Conservation (phyloP, 495 filamentous ascomycete genomes). For the Aspergillus diversus region DNA sequence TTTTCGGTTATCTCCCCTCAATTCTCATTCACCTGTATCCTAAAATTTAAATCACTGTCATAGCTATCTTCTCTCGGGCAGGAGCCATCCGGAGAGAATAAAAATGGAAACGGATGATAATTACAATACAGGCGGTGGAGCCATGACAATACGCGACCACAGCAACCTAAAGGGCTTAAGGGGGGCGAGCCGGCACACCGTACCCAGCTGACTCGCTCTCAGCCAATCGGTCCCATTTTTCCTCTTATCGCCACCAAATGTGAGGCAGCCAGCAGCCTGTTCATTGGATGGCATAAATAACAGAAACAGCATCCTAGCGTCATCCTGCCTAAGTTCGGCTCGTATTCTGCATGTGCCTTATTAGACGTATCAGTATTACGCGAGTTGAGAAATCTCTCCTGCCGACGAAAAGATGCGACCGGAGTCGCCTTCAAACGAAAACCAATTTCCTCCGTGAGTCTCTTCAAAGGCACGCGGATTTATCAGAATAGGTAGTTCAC, state of each 20-base stretch:
- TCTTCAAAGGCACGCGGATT: too few species aligned
- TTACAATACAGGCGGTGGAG: constrained; percentile 1
- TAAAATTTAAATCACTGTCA: neutral
- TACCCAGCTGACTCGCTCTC: constrained; percentile 20
- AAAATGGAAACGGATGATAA: neutral
- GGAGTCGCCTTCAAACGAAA: too few species aligned
- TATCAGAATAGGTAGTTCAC: too few species aligned
- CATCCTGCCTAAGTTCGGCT: constrained; percentile 11
- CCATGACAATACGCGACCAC: constrained; percentile 20
- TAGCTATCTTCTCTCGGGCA: neutral
- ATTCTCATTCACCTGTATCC: too few species aligned
- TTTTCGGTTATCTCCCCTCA: too few species aligned
- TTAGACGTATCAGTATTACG: constrained; percentile 16
- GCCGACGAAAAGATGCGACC: too few species aligned
- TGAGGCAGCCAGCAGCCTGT: neutral
- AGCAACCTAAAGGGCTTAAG: constrained; percentile 9
- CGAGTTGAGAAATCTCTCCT: too few species aligned
- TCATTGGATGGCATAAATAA: constrained; percentile 23
- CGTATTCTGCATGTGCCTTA: constrained; percentile 9
- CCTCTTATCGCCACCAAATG: constrained; percentile 17
- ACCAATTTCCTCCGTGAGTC: too few species aligned
- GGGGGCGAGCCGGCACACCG: constrained; percentile 6
- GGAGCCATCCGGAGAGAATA: neutral
- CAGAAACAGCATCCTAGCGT: constrained; percentile 7
- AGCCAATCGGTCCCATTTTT: constrained; percentile 15